A percentile compares a stretch with the other conserved stretches of the same genome.
Conservation (phyloP, 2,329 filamentous ascomycete species). For the Balansia obtecta region DNA sequence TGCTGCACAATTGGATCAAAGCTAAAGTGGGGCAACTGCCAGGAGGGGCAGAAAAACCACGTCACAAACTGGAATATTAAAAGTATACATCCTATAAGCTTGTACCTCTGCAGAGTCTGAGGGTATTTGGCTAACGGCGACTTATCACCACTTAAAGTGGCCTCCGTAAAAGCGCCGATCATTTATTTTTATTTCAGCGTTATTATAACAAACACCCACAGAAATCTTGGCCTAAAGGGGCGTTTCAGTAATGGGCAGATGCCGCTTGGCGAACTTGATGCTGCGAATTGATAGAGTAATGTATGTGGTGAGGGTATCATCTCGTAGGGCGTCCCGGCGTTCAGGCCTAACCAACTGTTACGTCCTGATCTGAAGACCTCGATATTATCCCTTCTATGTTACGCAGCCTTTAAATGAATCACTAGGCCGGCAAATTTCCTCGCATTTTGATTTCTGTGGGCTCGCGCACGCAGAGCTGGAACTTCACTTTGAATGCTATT, state of each 20-base stretch:
- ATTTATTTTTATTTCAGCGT: slow-evolving; percentile 8
- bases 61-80: neutral
- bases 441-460: no score
- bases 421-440: no score
- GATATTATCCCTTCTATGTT: no score
- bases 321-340: neutral
- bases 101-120: neutral
- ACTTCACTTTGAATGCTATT: no score
- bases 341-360: no score
- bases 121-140: slow-evolving; percentile 1
- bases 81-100: neutral
- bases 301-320: neutral
- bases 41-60: slow-evolving; percentile 12
- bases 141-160: neutral
- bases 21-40: slow-evolving; percentile 12
- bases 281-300: neutral
- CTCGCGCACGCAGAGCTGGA: no score
- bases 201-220: slow-evolving; percentile 11
- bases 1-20: slow-evolving; percentile 6
- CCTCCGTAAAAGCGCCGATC: slow-evolving; percentile 1
- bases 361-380: no score
- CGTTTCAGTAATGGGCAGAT: neutral
- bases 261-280: neutral
- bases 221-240: neutral
- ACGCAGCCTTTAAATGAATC: no score